These are phyloP conservation scores for Artemisia tridentata DNA, from an alignment of 129 eudicot genomes.

Conservation along the genomic window DNA sequence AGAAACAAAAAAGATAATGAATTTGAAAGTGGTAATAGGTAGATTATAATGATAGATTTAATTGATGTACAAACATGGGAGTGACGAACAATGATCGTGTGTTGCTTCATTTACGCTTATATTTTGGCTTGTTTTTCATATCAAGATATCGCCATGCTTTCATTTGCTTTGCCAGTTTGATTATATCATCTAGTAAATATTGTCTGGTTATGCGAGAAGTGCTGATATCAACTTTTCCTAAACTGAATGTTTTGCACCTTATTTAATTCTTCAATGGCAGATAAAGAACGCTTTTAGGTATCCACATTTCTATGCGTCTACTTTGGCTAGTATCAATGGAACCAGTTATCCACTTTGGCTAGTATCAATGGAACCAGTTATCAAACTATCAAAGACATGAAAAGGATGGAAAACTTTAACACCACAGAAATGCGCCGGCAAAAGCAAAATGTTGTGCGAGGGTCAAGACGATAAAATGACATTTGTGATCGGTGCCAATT, in stretches of 20 bases:
- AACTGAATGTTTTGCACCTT: too few relatives aligned
- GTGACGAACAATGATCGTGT: constrained; percentile 14
- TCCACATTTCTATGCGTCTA: not conserved
- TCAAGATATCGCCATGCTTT: not conserved
- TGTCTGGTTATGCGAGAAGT: not conserved
- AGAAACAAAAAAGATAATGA: constrained; percentile 13
- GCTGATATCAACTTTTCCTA: too few relatives aligned
- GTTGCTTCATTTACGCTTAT: constrained; percentile 21
- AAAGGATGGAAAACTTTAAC: not conserved
- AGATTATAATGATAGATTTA: constrained; percentile 29
- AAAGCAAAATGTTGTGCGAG: too few relatives aligned
- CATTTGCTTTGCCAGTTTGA: not conserved
- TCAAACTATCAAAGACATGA: not conserved
- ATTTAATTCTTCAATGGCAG: too few relatives aligned
- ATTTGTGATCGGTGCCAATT: too few relatives aligned
- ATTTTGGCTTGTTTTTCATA: constrained; percentile 16
- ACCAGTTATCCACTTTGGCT: not conserved
- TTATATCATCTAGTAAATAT: not conserved
- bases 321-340: not conserved
- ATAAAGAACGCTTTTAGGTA: too few relatives aligned
- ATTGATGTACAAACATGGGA: constrained; percentile 33
- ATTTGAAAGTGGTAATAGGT: constrained; percentile 26
- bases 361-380: not conserved
- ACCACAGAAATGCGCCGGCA: too few relatives aligned
- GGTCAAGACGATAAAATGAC: too few relatives aligned